Evolutionary conservation across 1,284 basidiomycete genomes (phyloP).

Genomic region (Ustilago lituana): DNA sequence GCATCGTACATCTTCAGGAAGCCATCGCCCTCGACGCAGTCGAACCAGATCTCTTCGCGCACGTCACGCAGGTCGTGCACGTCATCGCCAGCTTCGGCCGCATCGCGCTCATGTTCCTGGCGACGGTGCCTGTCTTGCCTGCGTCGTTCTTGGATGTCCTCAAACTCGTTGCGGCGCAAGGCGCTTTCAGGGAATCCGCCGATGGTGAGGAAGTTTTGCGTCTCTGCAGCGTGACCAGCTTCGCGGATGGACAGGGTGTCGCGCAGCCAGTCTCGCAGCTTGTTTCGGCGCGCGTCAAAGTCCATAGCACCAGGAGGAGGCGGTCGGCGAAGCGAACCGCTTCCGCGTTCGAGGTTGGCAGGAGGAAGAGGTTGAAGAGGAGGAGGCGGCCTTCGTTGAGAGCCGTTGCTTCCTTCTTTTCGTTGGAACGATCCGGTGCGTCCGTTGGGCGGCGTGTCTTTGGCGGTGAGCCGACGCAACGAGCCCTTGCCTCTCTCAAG

Average conservation of each 20-base stretch:
- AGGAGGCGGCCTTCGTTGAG: constrained; percentile 7
- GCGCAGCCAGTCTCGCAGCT: constrained; percentile 63
- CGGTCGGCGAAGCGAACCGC: constrained; percentile 24
- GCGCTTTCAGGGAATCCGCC: constrained; percentile 55
- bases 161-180: constrained; percentile 43
- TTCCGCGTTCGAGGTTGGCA: constrained; percentile 6
- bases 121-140: constrained; percentile 56
- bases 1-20: constrained; percentile 61
- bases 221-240: constrained; percentile 55
- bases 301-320: constrained; percentile 37
- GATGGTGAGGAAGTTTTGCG: constrained; percentile 58
- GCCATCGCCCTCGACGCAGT: constrained; percentile 62
- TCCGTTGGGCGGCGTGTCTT: constrained; percentile 17
- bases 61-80: constrained; percentile 60
- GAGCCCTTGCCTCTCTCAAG: constrained; percentile 34
- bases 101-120: constrained; percentile 56
- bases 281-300: constrained; percentile 58
- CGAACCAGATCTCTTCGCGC: constrained; percentile 58
- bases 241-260: constrained; percentile 63
- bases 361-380: constrained; percentile 5
- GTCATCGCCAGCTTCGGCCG: constrained; percentile 57
- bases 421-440: constrained; percentile 29
- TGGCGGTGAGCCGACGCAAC: constrained; percentile 24
- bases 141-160: constrained; percentile 56
- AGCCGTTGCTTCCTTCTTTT: constrained; percentile 18